phyloP scores from a whole-genome alignment of 306 rosid genomes.

The Neltuma alba region DNA sequence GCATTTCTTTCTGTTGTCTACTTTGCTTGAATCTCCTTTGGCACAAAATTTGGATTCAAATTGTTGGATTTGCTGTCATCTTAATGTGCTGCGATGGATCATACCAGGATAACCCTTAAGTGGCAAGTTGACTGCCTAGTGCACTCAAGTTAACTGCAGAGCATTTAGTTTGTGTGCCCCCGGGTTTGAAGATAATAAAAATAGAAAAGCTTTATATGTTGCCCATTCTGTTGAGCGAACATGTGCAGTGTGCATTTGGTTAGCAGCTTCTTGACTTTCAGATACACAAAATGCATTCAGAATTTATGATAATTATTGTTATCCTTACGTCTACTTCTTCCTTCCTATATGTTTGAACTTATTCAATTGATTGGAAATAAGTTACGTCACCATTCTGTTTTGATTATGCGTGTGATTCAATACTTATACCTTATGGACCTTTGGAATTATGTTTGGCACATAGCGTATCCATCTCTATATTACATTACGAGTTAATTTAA shows the following conservation, averaged over 20 bases:
- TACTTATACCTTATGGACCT: neutral
- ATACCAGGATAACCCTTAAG: neutral
- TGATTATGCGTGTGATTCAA: neutral
- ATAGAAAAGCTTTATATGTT: neutral
- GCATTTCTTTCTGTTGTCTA: constrained; percentile 29
- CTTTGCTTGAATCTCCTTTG: constrained; percentile 24
- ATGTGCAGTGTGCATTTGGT: constrained; percentile 1
- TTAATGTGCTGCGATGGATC: neutral
- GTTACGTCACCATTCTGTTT: neutral
- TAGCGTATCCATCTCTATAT: neutral
- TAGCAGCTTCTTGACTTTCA: neutral
- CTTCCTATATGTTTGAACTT: neutral
- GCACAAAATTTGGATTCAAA: neutral
- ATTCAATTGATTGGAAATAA: neutral
- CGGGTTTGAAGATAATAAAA: neutral
- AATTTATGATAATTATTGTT: neutral
- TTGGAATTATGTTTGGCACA: neutral
- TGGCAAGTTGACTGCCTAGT: neutral
- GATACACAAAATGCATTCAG: neutral
- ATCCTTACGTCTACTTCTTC: constrained; percentile 1
- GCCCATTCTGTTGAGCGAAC: neutral
- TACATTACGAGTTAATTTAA: neutral
- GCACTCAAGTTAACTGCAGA: neutral
- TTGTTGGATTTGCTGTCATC: neutral
- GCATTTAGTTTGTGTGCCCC: neutral